Evolutionary conservation across 345 rosid genomes (phyloP).

Genomic region (Laguncularia racemosa): DNA sequence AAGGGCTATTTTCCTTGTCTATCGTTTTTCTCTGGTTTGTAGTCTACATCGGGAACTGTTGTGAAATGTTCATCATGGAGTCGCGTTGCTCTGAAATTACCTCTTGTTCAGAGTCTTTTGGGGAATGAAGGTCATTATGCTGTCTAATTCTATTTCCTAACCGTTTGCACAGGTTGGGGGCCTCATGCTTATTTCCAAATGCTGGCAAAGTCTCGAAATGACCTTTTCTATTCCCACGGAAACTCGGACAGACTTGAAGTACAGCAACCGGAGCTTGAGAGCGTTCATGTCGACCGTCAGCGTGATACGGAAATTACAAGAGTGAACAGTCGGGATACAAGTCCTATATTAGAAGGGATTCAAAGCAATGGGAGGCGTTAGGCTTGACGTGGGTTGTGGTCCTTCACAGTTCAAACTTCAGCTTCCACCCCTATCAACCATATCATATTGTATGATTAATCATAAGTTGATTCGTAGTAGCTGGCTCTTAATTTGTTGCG

Average conservation of each 20-base stretch:
- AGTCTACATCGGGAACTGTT: no score
- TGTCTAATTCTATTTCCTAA: background rate
- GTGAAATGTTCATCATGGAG: no score
- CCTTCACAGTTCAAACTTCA: no score
- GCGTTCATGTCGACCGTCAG: constrained; percentile 41
- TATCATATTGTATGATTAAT: no score
- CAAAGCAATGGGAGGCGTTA: constrained; percentile 14
- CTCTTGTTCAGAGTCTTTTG: background rate
- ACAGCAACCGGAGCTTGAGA: constrained; percentile 41
- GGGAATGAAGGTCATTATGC: background rate
- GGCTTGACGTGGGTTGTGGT: background rate
- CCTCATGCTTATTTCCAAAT: constrained; percentile 90
- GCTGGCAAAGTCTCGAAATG: constrained; percentile 58
- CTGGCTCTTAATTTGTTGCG: no score
- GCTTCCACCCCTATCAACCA: no score
- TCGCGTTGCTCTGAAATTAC: background rate
- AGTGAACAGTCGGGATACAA: constrained; percentile 24
- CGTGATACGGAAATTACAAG: constrained; percentile 23
- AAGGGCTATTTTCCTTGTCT: no score
- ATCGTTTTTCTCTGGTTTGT: no score
- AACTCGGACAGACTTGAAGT: constrained; percentile 20
- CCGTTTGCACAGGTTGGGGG: constrained; percentile 66
- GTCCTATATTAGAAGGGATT: constrained; percentile 29
- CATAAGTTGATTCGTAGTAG: no score
- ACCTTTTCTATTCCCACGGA: constrained; percentile 3